Percentiles rank a stretch among this genome's conserved stretches.
Conservation (phyloP, 23 red algal genomes). For the Pyropia yezoensis region DNA sequence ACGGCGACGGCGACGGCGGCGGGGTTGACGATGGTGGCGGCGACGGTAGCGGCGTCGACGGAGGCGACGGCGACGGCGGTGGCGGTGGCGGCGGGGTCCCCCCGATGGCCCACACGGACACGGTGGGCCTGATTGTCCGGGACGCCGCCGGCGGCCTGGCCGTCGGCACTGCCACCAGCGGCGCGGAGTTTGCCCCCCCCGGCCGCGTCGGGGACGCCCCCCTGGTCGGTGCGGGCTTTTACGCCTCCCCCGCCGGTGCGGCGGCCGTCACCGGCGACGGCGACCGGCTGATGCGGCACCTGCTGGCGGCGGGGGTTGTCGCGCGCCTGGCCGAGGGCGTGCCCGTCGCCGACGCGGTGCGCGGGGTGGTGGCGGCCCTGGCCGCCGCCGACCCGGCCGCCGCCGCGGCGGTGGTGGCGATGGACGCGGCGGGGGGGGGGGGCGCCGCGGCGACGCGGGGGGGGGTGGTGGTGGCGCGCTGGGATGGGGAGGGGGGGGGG, state of each 20-base stretch:
- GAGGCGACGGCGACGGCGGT: too few species aligned
- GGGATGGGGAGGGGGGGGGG: too few species aligned
- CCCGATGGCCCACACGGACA: constrained; percentile 57
- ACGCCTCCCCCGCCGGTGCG: constrained; percentile 19
- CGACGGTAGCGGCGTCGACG: too few species aligned
- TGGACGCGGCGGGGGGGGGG: too few species aligned
- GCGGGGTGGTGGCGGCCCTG: too few species aligned
- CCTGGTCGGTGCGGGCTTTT: constrained; percentile 62
- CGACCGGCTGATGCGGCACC: constrained; percentile 68
- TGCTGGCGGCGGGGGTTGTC: constrained; percentile 43
- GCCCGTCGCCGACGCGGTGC: constrained; percentile 8
- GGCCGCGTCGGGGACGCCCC: constrained; percentile 84
- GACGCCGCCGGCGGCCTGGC: constrained; percentile 30
- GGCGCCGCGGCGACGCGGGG: too few species aligned
- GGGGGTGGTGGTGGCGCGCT: too few species aligned
- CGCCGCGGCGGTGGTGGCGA: too few species aligned
- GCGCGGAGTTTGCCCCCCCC: constrained; percentile 57
- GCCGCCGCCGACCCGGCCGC: too few species aligned
- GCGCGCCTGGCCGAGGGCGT: constrained; percentile 23
- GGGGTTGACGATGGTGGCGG: too few species aligned
- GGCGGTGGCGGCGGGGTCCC: too few species aligned
- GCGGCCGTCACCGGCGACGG: constrained; percentile 88
- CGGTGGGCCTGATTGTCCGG: constrained; percentile 67
- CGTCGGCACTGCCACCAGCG: constrained; percentile 74
- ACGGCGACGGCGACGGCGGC: too few species aligned